Evolutionary conservation across 2,329 filamentous ascomycete species (phyloP), one percentile per base, ranked within the genome.

Genomic region (Trichophyton mentagrophytes): DNA sequence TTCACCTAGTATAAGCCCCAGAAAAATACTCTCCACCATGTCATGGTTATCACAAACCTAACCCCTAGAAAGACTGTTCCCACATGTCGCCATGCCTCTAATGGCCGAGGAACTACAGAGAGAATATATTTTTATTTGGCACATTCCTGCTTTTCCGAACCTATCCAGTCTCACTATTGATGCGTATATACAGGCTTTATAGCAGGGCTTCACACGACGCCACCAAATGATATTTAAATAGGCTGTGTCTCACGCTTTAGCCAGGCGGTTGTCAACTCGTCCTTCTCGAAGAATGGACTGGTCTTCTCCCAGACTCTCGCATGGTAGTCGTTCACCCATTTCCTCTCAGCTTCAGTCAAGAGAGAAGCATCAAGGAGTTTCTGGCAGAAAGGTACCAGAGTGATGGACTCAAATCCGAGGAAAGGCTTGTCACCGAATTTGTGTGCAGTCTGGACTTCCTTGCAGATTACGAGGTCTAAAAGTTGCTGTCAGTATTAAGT

Each of bases 331-430:
- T 97, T 95, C 66, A 99, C 76, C 89, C 92, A 99, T 63, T 82
- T 75, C 76, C 86, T 88, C 77, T 99, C 93, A 11, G 77, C 79
- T 3, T 79, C 77, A 0, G 85, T 90, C 66, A 99, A 76, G 38
- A 96, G 77, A 58, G 72, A 79, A 60, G 81, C 77, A 67, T 97
- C 88, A 65, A 96, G 90, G 65, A 99, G 77, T 64, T 90, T 96
- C 63, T 85, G 83, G 76, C 92, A 96, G 75, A 96, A 90, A 0
- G 93, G 93, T 17, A 92, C 90, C 90, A 99, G 90, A 0, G 93
- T 99, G 65, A 97, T 90, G 73, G 95, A 89, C 77, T 99, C 92
- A 67, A 99, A 99, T 2, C 91, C 90, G 40, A 97, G 79, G 76
- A 89, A 99, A 1, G 91, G 87, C 77, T 95, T 96, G 68, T 96